Conservation (phyloP, 129 eudicot genomes). For the carrot (Daucus carota) region DH1_v3.0 NC_030381.2:47094001-47094500, state of each 20-base stretch:
- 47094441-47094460: too few relatives aligned
- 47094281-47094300: neutral
- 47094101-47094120: neutral
- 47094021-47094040: slow-evolving; percentile 94
- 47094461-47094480: too few relatives aligned
- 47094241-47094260: slow-evolving; percentile 95
- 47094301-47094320: neutral
- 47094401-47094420: too few relatives aligned
- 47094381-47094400: neutral
- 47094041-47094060: slow-evolving; percentile 18
- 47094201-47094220: slow-evolving; percentile 99
- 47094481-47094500: too few relatives aligned
- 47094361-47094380: neutral
- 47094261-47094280: slow-evolving; percentile 6
- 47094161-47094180: slow-evolving; percentile 99
- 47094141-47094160: slow-evolving; percentile 98
- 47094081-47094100: neutral
- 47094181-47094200: slow-evolving; percentile 99
- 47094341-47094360: neutral
- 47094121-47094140: slow-evolving; percentile 16
- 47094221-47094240: slow-evolving; percentile 89
- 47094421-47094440: too few relatives aligned
- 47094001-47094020: slow-evolving; percentile 97
- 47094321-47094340: neutral
- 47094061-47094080: slow-evolving; percentile 5